A percentile compares a stretch with the other conserved stretches of the same genome.
These are phyloP conservation scores for Collariella sp. DNA, from an alignment of 495 filamentous ascomycete genomes.

Conservation along the genomic window DNA sequence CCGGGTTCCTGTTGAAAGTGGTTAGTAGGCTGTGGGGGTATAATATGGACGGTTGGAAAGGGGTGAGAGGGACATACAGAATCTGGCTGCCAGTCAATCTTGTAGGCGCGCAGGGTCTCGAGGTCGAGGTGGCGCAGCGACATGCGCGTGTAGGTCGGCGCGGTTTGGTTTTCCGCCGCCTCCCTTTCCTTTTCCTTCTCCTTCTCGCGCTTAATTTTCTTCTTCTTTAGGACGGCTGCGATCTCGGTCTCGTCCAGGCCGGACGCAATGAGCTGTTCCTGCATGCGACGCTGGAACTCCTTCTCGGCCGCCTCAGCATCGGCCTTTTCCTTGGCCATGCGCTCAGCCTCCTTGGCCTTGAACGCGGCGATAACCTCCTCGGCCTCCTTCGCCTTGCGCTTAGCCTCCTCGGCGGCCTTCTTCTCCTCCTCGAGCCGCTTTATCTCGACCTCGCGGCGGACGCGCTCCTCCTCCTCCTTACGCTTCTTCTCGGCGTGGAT, in stretches of 20 bases:
- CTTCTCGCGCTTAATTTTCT: slow-evolving; percentile 38
- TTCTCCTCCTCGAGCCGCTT: slow-evolving; percentile 52
- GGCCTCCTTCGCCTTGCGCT: slow-evolving; percentile 43
- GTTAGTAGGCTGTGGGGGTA: slow-evolving; percentile 3
- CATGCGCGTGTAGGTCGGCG: slow-evolving; percentile 51
- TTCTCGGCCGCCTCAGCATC: slow-evolving; percentile 43
- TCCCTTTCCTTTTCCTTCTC: slow-evolving; percentile 24
- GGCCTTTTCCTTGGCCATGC: slow-evolving; percentile 35
- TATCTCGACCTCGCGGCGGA: slow-evolving; percentile 44
- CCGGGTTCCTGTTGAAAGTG: slow-evolving; percentile 47
- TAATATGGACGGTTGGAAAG: background rate
- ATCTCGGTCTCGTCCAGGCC: slow-evolving; percentile 47
- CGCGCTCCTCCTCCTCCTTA: slow-evolving; percentile 38
- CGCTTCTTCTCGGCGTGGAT: slow-evolving; percentile 37
- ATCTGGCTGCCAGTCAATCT: slow-evolving; percentile 47
- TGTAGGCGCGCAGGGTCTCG: slow-evolving; percentile 42
- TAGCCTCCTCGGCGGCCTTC: slow-evolving; percentile 34
- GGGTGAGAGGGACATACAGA: slow-evolving; percentile 29
- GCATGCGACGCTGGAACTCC: slow-evolving; percentile 41
- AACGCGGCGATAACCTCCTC: slow-evolving; percentile 48
- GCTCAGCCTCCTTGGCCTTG: slow-evolving; percentile 48
- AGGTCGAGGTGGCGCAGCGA: slow-evolving; percentile 47
- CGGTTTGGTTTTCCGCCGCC: slow-evolving; percentile 22
- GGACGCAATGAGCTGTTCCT: slow-evolving; percentile 41
- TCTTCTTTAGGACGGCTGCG: slow-evolving; percentile 42